These are phyloP conservation scores for Lipomyces kockii DNA, from an alignment of 805 yeast genomes.

Conservation along the genomic window DNA sequence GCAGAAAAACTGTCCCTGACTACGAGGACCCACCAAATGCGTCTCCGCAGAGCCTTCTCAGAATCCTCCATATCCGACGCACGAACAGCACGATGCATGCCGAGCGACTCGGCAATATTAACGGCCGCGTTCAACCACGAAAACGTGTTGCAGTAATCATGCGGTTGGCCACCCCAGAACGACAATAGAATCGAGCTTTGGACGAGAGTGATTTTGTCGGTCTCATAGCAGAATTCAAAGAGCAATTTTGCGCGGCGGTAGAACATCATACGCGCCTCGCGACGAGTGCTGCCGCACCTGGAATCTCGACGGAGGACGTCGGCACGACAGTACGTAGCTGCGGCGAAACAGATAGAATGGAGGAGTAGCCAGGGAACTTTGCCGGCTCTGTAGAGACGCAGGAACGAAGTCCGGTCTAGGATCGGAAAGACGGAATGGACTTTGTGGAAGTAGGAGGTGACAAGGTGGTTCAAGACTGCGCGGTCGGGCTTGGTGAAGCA, in stretches of 20 bases:
- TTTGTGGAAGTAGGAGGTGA: slow-evolving; percentile 26
- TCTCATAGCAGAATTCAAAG: slow-evolving; percentile 11
- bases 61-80: slow-evolving; percentile 1
- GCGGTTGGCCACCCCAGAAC: slow-evolving; percentile 15
- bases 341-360: slow-evolving; percentile 24
- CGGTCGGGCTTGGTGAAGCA: slow-evolving; percentile 24
- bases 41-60: neutral
- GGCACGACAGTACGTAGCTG: slow-evolving; percentile 13
- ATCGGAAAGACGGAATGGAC: slow-evolving; percentile 33
- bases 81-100: neutral
- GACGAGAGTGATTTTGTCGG: slow-evolving; percentile 2
- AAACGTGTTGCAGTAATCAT: slow-evolving; percentile 6
- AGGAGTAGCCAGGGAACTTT: slow-evolving; percentile 21
- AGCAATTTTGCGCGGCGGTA: slow-evolving; percentile 18
- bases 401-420: slow-evolving; percentile 13
- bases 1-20: slow-evolving; percentile 18
- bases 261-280: slow-evolving; percentile 9
- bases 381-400: slow-evolving; percentile 2
- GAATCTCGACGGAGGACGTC: neutral
- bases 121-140: slow-evolving; percentile 21
- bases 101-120: slow-evolving; percentile 4
- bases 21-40: slow-evolving; percentile 15
- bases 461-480: slow-evolving; percentile 13
- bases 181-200: slow-evolving; percentile 17
- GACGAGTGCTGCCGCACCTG: slow-evolving; percentile 1